Conservation (phyloP, 2,329 filamentous ascomycete species). For the Ceratocystis papillata region DNA sequence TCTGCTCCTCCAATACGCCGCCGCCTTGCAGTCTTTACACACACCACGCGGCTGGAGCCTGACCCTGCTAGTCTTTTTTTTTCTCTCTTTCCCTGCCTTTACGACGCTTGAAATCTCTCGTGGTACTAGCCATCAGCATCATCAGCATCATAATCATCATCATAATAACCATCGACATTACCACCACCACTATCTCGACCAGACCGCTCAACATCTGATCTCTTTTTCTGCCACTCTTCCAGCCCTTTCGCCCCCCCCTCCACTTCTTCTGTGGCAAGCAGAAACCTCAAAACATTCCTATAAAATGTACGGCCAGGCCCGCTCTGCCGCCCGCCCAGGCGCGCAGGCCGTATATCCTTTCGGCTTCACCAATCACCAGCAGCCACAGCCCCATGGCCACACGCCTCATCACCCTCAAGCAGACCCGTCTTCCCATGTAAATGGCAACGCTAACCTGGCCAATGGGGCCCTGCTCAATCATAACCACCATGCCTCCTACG, state of each 20-base stretch:
- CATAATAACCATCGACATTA: background rate
- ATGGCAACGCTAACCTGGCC: slow-evolving; percentile 37
- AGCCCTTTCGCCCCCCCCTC: background rate
- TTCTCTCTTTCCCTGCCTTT: background rate
- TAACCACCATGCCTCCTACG: slow-evolving; percentile 22
- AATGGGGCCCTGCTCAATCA: slow-evolving; percentile 38
- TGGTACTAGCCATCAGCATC: background rate
- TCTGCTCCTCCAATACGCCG: background rate
- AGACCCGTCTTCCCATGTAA: slow-evolving; percentile 45
- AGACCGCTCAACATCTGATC: background rate
- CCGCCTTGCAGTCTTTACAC: slow-evolving; percentile 8
- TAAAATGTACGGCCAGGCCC: slow-evolving; percentile 17
- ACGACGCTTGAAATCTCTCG: background rate
- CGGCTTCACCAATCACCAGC: slow-evolving; percentile 60
- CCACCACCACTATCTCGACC: background rate
- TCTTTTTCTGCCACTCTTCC: background rate
- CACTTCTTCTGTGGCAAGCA: background rate
- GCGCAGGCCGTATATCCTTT: slow-evolving; percentile 36
- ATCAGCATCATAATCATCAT: slow-evolving; percentile 1
- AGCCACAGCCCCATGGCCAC: slow-evolving; percentile 46
- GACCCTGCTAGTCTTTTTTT: background rate
- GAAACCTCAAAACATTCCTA: background rate
- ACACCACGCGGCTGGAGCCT: background rate
- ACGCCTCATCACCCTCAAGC: slow-evolving; percentile 51
- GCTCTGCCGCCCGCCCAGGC: slow-evolving; percentile 21